Percentiles rank a stretch among this genome's conserved stretches.
Evolutionary conservation across 192 early-diverging fungal genomes (phyloP).

Genomic region (Piromyces sp.): DNA sequence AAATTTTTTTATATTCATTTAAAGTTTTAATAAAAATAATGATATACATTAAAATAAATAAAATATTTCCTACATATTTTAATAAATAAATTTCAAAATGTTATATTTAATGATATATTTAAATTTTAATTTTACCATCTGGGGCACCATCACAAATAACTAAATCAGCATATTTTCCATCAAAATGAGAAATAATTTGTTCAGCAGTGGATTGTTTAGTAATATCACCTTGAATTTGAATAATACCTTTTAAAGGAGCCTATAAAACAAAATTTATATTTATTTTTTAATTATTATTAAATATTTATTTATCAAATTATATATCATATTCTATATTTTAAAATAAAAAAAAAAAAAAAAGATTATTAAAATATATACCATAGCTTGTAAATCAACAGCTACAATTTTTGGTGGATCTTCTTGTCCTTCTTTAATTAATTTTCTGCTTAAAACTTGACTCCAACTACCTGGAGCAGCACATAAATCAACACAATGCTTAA

Average conservation of each 20-base stretch:
- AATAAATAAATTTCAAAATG: no score
- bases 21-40: no score
- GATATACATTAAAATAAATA: no score
- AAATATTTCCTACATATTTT: no score
- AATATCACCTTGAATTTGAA: constrained; percentile 92
- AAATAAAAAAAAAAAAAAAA: not conserved
- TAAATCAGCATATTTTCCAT: constrained; percentile 72
- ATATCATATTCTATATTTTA: not conserved
- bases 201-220: constrained; percentile 85
- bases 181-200: constrained; percentile 75
- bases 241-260: constrained; percentile 83
- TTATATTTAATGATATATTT: not conserved
- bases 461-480: constrained; percentile 96
- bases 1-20: no score
- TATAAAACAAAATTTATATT: constrained; percentile 1
- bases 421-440: constrained; percentile 31
- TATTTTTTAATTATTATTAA: no score
- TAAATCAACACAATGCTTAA: constrained; percentile 78
- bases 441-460: constrained; percentile 73
- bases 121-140: constrained; percentile 40
- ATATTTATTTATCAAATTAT: no score
- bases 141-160: constrained; percentile 89
- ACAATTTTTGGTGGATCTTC: constrained; percentile 60
- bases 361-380: constrained; percentile 28
- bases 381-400: constrained; percentile 87